phyloP scores from a whole-genome alignment of 2,329 filamentous ascomycete species.

The Chaetomiaceae sp. region DNA sequence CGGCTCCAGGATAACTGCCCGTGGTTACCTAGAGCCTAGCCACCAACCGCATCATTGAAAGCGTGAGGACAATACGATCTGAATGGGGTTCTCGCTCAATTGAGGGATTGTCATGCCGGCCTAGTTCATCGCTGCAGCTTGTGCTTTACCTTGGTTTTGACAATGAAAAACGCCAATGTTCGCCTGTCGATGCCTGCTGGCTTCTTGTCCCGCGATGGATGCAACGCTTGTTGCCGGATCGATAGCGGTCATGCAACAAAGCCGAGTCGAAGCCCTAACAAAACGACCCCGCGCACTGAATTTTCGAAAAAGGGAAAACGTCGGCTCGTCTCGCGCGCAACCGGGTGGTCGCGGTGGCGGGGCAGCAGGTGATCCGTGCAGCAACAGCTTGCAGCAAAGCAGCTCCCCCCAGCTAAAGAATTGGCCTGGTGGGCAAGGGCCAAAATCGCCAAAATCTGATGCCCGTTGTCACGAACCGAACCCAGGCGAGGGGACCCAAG shows the following conservation, averaged over 20 bases:
- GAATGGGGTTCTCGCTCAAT: background rate
- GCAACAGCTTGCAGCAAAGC: too few species aligned
- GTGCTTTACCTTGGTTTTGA: too few species aligned
- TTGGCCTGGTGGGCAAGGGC: conserved; percentile 1
- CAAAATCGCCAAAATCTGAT: conserved; percentile 17
- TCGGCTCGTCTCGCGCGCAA: too few species aligned
- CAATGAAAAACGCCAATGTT: too few species aligned
- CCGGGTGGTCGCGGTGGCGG: conserved; percentile 7
- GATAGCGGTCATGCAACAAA: background rate
- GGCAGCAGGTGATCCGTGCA: conserved; percentile 19
- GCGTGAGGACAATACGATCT: background rate
- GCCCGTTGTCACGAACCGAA: conserved; percentile 6
- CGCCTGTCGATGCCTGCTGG: too few species aligned
- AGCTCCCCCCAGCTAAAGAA: conserved; percentile 2
- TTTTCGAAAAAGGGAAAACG: conserved; percentile 21
- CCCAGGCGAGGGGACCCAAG: conserved; percentile 10
- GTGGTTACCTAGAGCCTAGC: too few species aligned
- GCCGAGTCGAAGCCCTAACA: conserved; percentile 19
- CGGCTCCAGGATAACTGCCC: too few species aligned
- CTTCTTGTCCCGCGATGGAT: too few species aligned
- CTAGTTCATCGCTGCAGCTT: too few species aligned
- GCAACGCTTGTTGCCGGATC: background rate
- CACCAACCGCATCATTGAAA: too few species aligned
- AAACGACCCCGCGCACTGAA: conserved; percentile 22
- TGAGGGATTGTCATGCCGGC: background rate